These are phyloP conservation scores for Penicillium frequentans DNA, from an alignment of 2,329 filamentous ascomycete species.

Conservation along the genomic window DNA sequence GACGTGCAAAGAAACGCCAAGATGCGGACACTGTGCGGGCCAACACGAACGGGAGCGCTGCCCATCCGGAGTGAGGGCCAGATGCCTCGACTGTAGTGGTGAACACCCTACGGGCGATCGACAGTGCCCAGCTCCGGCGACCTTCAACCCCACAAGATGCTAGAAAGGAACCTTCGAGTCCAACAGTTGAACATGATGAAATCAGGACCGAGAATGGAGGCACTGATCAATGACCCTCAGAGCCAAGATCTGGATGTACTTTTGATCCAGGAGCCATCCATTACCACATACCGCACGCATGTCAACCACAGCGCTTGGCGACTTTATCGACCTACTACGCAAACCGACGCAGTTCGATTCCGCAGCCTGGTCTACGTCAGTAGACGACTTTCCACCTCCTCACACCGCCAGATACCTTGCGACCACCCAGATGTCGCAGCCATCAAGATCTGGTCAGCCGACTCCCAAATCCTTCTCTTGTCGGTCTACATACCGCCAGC, in stretches of 20 bases:
- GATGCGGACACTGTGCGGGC: neutral
- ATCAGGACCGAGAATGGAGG: conserved; percentile 20
- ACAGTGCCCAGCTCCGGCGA: neutral
- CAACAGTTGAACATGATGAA: neutral
- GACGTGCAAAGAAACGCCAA: neutral
- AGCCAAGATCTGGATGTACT: neutral
- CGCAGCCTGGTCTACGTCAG: neutral
- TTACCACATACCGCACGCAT: neutral
- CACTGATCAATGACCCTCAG: neutral
- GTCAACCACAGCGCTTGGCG: neutral
- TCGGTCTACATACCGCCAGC: too few species aligned
- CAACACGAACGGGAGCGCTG: neutral
- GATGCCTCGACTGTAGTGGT: conserved; percentile 18
- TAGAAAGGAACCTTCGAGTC: neutral
- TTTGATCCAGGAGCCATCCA: neutral
- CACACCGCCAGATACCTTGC: neutral
- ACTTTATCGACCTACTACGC: conserved; percentile 22
- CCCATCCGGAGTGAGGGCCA: conserved; percentile 12
- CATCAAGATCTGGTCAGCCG: too few species aligned
- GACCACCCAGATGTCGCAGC: too few species aligned
- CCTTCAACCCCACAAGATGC: neutral
- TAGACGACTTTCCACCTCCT: neutral
- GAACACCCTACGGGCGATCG: neutral
- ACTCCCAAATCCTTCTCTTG: too few species aligned
- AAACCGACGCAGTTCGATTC: neutral